These are phyloP conservation scores for Aspergillus luchuensis DNA, from an alignment of 2,329 filamentous ascomycete species.

Conservation along the genomic window DNA sequence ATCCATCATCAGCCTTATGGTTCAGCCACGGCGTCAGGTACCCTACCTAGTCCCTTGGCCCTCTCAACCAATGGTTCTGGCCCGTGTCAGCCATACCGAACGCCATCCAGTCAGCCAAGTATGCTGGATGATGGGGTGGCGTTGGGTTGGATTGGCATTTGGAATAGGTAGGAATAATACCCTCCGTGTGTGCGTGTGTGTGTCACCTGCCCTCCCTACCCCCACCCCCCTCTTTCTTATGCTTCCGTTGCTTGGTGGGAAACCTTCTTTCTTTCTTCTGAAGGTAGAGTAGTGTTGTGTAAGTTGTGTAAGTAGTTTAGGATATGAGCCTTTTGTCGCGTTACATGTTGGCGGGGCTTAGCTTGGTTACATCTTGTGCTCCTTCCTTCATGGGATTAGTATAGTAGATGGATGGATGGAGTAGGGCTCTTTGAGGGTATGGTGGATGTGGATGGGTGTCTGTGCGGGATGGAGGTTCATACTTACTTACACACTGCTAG, in stretches of 20 bases:
- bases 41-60: neutral
- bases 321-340: no score
- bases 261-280: no score
- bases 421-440: neutral
- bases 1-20: slow-evolving; percentile 1
- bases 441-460: neutral
- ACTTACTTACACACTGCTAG: no score
- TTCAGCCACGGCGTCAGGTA: slow-evolving; percentile 4
- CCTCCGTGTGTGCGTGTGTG: no score
- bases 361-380: neutral
- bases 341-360: no score
- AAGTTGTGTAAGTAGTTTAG: no score
- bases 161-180: neutral
- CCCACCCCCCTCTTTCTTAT: no score
- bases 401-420: neutral
- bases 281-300: no score
- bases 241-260: no score
- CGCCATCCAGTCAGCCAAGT: neutral
- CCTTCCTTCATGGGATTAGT: neutral
- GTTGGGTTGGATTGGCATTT: neutral
- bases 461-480: neutral
- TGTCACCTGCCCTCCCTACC: no score
- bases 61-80: neutral
- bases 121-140: neutral
- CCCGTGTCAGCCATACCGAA: slow-evolving; percentile 1